Evolutionary conservation across 2,329 filamentous ascomycete genomes (phyloP).

Genomic region (Diaporthe citrichinensis): DNA sequence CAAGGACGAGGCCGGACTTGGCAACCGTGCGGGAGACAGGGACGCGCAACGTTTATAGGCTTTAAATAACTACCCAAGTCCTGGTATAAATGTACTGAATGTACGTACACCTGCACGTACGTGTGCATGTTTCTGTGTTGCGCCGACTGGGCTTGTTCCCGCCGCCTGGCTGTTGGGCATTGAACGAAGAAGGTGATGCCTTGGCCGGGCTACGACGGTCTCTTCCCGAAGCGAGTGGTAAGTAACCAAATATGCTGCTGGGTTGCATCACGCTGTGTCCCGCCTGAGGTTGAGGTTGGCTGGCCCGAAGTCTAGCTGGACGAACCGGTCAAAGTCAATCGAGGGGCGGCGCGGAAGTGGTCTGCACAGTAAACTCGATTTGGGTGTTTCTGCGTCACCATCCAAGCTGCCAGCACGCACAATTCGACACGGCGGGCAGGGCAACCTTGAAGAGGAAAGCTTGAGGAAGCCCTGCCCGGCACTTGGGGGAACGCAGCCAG

Average conservation of each 20-base stretch:
- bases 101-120: too few relatives aligned
- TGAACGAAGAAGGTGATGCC: neutral
- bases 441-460: neutral
- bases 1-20: neutral
- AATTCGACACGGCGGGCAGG: neutral
- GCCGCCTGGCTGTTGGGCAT: neutral
- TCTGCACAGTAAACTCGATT: neutral
- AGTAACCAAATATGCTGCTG: neutral
- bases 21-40: neutral
- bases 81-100: neutral
- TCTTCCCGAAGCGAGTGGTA: neutral
- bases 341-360: neutral
- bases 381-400: conserved; percentile 28
- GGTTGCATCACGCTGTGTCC: neutral
- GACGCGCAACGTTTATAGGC: neutral
- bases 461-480: neutral
- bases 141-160: neutral
- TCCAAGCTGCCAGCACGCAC: conserved; percentile 9
- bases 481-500: neutral
- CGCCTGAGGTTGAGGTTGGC: neutral
- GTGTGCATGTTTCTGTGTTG: neutral
- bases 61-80: too few relatives aligned
- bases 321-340: conserved; percentile 28
- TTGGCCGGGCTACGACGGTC: conserved; percentile 3
- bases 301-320: neutral